Evolutionary conservation across 2,329 filamentous ascomycete species (phyloP).

Genomic region (Myriosclerotinia duriaeana): DNA sequence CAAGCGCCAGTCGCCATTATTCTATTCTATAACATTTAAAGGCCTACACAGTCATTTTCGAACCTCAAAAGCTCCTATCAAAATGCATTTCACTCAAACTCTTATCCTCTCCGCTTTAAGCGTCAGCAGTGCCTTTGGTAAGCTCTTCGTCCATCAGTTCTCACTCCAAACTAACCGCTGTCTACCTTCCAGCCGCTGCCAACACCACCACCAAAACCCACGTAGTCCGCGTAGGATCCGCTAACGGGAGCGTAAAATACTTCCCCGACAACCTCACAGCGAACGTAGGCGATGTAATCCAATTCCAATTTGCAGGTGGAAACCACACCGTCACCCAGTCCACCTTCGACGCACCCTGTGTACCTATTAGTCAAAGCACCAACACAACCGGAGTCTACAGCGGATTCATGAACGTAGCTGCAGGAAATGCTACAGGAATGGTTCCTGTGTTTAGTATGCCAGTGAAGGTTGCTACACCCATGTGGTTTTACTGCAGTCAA

Average conservation of each 20-base stretch:
- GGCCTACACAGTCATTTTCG: conserved; percentile 32
- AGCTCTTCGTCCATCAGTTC: conserved; percentile 12
- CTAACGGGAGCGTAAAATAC: conserved; percentile 54
- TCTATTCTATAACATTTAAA: conserved; percentile 22
- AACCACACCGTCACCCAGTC: conserved; percentile 83
- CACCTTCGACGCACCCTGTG: conserved; percentile 68
- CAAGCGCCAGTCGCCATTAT: conserved; percentile 37
- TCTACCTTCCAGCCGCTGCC: not conserved
- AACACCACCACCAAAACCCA: conserved; percentile 46
- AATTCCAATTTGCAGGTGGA: conserved; percentile 64
- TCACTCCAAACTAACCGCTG: not conserved
- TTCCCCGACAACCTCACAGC: conserved; percentile 65
- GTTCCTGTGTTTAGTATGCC: conserved; percentile 70
- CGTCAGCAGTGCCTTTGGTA: conserved; percentile 38
- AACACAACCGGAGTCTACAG: conserved; percentile 61
- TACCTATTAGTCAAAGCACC: conserved; percentile 53
- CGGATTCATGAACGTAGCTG: conserved; percentile 64
- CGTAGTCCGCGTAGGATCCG: conserved; percentile 62
- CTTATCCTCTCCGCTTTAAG: conserved; percentile 37
- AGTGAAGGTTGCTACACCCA: conserved; percentile 66
- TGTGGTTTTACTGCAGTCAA: conserved; percentile 80
- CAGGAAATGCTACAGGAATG: conserved; percentile 48
- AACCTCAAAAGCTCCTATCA: conserved; percentile 30
- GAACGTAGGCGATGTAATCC: conserved; percentile 60
- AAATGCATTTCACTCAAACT: conserved; percentile 40